Base-by-base conservation (phyloP, 2,329 filamentous ascomycete species). In the Cercospora citrullina region DNA sequence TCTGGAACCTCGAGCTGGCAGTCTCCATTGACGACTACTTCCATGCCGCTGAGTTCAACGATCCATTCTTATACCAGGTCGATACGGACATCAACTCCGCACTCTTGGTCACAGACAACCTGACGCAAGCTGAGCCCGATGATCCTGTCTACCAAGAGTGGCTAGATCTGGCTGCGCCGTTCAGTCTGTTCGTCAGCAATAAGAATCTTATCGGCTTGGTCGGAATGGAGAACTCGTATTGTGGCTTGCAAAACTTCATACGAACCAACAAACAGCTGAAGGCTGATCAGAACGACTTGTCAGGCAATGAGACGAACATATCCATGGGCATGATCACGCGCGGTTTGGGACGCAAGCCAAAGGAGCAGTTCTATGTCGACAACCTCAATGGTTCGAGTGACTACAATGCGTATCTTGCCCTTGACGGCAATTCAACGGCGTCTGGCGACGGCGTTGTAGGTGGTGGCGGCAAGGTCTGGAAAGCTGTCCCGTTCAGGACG, bases 301-400 rank as follows among this genome's bases (percentile, higher is more conserved):
- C 84, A 77, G 67, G 79, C 76, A 65, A 80, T 88, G 31, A 82
- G 81, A 74, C 67, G 5, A 66, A 73, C 21, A 74, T 79, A 1
- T 72, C 78, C 59, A 88, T 86, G 55, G 84, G 86, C 45, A 91
- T 96, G 84, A 94, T 89, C 2, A 88, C 84, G 30, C 86, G 88
- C 33, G 91, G 88, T 3, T 81, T 85, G 1, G 88, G 87, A 3
- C 87, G 87, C 61, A 83, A 89, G 68, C 92, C 92, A 0, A 94
- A 93, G 77, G 90, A 96, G 77, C 93, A 97, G 75, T 97, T 99
- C 78, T 93, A 94, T 74, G 84, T 97, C 59, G 88, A 86, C 42
- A 88, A 89, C 0, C 85, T 99, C 48, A 91, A 93, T 69, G 81
- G 85, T 4, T 92, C 88, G 72, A 89, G 90, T 4, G 83, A 80